Evolutionary conservation across 345 rosid genomes (phyloP).

Genomic region (Turnera subulata): DNA sequence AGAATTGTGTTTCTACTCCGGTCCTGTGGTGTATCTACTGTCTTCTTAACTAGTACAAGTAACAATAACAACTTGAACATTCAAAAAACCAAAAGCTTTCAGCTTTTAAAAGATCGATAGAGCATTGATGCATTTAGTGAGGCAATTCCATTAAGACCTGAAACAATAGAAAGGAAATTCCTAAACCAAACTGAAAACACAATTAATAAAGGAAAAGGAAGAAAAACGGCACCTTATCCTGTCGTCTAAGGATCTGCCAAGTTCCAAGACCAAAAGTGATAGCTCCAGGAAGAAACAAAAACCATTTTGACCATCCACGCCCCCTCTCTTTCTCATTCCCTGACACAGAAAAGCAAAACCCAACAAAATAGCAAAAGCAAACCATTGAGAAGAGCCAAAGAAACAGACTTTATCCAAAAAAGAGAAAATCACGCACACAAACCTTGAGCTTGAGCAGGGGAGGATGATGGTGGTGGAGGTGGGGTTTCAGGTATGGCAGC

Average conservation of each 20-base stretch:
- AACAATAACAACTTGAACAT: too few species aligned
- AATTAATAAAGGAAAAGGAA: not conserved
- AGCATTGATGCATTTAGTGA: too few species aligned
- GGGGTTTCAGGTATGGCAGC: slow-evolving; percentile 27
- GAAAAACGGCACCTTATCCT: slow-evolving; percentile 60
- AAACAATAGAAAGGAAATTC: not conserved
- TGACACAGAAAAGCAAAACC: not conserved
- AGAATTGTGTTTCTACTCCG: too few species aligned
- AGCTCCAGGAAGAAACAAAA: slow-evolving; percentile 86
- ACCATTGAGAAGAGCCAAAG: not conserved
- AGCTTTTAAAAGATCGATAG: too few species aligned
- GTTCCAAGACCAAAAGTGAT: slow-evolving; percentile 92
- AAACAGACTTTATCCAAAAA: slow-evolving; percentile 2
- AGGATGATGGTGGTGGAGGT: not conserved
- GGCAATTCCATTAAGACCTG: not conserved
- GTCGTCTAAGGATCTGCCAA: slow-evolving; percentile 93
- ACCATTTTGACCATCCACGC: slow-evolving; percentile 54
- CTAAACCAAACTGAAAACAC: not conserved
- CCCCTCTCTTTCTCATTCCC: slow-evolving; percentile 25
- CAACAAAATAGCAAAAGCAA: too few species aligned
- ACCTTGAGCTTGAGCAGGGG: slow-evolving; percentile 39
- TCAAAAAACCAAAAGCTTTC: too few species aligned
- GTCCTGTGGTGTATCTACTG: too few species aligned
- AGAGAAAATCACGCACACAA: not conserved
- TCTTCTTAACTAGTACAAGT: too few species aligned